Evolutionary conservation across 768 basidiomycete species (phyloP).

Genomic region (Gymnopilus junonius): DNA sequence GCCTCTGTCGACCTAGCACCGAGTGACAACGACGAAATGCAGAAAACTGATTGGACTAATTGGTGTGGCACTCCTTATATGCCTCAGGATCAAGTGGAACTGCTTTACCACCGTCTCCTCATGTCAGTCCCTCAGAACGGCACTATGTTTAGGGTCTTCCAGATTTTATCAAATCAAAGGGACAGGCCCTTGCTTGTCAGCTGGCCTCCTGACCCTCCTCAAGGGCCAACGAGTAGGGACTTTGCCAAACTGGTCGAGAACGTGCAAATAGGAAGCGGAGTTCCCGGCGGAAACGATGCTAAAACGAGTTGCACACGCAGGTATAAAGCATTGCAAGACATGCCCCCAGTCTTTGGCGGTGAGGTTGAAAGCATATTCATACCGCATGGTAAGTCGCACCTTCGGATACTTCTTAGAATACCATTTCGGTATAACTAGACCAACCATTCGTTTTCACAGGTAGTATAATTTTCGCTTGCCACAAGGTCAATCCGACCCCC

Average conservation of each 20-base stretch:
- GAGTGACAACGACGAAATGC: conserved; percentile 72
- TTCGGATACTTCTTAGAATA: conserved; percentile 27
- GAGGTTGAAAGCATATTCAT: conserved; percentile 89
- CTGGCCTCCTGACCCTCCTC: conserved; percentile 74
- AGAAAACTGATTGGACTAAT: conserved; percentile 82
- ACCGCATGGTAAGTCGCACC: conserved; percentile 72
- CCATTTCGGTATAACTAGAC: conserved; percentile 35
- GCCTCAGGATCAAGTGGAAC: conserved; percentile 56
- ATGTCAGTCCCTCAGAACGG: conserved; percentile 55
- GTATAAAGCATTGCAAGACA: conserved; percentile 73
- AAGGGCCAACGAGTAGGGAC: conserved; percentile 47
- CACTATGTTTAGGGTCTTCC: conserved; percentile 70
- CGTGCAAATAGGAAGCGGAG: conserved; percentile 61
- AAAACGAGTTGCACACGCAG: conserved; percentile 88
- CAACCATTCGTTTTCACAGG: conserved; percentile 44
- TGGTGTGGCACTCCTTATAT: conserved; percentile 85
- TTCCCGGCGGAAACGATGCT: conserved; percentile 62
- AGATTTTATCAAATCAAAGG: conserved; percentile 70
- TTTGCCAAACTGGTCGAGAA: conserved; percentile 68
- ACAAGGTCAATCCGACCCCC: conserved; percentile 58
- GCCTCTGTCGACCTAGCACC: conserved; percentile 75
- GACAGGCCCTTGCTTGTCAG: conserved; percentile 65
- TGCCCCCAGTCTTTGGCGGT: conserved; percentile 58
- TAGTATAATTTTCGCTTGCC: conserved; percentile 74
- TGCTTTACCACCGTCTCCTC: conserved; percentile 63